A percentile compares a stretch with the other conserved stretches of the same genome.
These are phyloP conservation scores for Trichoderma lentiforme DNA, from an alignment of 2,329 filamentous ascomycete species.

Conservation along the genomic window DNA sequence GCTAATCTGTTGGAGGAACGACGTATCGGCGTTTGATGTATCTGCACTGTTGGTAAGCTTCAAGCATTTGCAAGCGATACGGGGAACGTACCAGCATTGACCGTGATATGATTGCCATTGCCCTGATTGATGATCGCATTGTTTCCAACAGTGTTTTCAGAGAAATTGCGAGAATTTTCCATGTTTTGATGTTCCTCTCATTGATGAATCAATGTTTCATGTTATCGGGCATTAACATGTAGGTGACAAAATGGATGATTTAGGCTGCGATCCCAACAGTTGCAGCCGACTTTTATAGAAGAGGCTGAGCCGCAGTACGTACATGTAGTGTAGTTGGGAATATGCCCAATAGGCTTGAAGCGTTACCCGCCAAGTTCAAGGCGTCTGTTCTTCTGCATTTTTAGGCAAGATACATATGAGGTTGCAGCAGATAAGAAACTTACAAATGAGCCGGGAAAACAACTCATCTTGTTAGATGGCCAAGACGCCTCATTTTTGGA, in stretches of 20 bases:
- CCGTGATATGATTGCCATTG: not conserved
- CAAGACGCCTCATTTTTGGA: too few relatives aligned
- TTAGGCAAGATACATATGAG: too few relatives aligned
- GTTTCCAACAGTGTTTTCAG: not conserved
- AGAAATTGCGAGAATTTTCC: not conserved
- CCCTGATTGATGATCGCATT: not conserved
- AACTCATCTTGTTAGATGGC: too few relatives aligned
- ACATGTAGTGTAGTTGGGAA: not conserved
- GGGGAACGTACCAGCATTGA: too few relatives aligned
- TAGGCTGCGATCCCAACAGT: not conserved
- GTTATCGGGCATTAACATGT: not conserved
- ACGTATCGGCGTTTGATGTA: not conserved
- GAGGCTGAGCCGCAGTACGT: not conserved
- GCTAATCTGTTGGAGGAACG: not conserved
- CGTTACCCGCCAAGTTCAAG: not conserved
- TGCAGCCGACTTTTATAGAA: not conserved
- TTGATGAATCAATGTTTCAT: not conserved
- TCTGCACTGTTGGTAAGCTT: fast-evolving
- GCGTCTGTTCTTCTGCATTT: too few relatives aligned
- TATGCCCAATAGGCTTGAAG: not conserved
- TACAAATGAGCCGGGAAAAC: too few relatives aligned
- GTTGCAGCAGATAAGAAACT: too few relatives aligned
- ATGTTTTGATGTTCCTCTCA: not conserved
- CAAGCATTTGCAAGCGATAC: too few relatives aligned
- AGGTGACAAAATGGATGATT: not conserved